Conservation (phyloP, 148 eudicot species). For the Arctostaphylos glauca region DNA sequence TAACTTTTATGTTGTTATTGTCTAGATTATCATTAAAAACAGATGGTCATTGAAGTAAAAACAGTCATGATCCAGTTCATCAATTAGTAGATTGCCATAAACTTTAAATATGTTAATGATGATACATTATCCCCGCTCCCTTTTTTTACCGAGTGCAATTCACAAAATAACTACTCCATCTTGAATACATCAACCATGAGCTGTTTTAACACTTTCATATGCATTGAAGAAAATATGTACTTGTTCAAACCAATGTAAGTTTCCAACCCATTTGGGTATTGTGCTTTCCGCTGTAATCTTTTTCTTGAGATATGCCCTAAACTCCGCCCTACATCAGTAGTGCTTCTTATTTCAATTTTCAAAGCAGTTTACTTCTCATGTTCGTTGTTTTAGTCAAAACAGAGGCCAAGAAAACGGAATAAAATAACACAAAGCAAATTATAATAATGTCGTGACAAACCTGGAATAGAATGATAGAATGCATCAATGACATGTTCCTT, state of each 20-base stretch:
- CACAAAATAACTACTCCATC: not conserved
- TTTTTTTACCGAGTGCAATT: not conserved
- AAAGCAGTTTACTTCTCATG: constrained; percentile 2
- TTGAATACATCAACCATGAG: no score
- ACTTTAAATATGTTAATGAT: not conserved
- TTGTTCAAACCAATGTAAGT: not conserved
- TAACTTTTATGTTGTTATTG: not conserved
- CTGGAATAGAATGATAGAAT: constrained; percentile 95
- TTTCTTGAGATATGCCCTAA: not conserved
- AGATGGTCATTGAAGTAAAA: no score
- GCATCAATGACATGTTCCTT: constrained; percentile 72
- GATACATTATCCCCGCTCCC: not conserved
- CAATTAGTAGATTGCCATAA: not conserved
- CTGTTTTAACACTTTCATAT: no score
- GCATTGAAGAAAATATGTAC: no score
- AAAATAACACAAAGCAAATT: not conserved
- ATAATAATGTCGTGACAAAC: constrained; percentile 29
- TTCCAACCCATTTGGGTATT: constrained; percentile 3
- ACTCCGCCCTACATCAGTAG: not conserved
- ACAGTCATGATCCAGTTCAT: not conserved
- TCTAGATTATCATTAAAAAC: not conserved
- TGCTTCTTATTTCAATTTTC: constrained; percentile 1
- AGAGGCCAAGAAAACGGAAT: constrained; percentile 5
- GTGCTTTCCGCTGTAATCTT: not conserved
- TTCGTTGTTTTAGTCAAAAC: not conserved